Evolutionary conservation across 225 moss, liverwort and hornwort genomes (phyloP).

Genomic region (Thuidium tamariscinum): DNA sequence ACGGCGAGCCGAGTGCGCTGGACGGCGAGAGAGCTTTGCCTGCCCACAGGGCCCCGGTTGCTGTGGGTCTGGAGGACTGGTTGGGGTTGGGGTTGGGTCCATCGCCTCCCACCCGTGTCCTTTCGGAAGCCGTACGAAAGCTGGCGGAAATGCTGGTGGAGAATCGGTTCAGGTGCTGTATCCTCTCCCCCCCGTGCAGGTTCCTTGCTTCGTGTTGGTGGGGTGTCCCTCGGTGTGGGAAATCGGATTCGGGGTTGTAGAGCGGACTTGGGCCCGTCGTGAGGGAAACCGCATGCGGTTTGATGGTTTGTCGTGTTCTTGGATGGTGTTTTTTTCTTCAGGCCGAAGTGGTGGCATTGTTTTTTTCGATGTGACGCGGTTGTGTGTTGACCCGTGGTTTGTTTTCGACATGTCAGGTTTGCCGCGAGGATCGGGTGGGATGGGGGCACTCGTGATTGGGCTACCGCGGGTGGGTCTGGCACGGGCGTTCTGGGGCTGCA

Average conservation of each 20-base stretch:
- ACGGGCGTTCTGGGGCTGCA: conserved; percentile 53
- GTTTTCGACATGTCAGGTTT: conserved; percentile 23
- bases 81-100: neutral
- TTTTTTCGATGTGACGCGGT: neutral
- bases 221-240: neutral
- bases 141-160: conserved; percentile 51
- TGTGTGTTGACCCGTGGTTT: neutral
- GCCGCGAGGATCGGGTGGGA: conserved; percentile 69
- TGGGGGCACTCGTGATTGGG: conserved; percentile 67
- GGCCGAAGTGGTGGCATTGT: neutral
- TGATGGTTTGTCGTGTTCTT: neutral
- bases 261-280: neutral
- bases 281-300: neutral
- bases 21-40: neutral
- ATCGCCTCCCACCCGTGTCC: neutral
- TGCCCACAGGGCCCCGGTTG: neutral
- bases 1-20: neutral
- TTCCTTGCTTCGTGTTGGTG: neutral
- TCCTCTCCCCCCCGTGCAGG: neutral
- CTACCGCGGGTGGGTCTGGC: conserved; percentile 63
- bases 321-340: neutral
- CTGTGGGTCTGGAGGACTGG: conserved; percentile 33
- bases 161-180: conserved; percentile 69
- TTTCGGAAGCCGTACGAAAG: conserved; percentile 26
- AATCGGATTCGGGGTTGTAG: neutral